Conservation (phyloP, 768 basidiomycete species). For the Mycena filopes region DNA sequence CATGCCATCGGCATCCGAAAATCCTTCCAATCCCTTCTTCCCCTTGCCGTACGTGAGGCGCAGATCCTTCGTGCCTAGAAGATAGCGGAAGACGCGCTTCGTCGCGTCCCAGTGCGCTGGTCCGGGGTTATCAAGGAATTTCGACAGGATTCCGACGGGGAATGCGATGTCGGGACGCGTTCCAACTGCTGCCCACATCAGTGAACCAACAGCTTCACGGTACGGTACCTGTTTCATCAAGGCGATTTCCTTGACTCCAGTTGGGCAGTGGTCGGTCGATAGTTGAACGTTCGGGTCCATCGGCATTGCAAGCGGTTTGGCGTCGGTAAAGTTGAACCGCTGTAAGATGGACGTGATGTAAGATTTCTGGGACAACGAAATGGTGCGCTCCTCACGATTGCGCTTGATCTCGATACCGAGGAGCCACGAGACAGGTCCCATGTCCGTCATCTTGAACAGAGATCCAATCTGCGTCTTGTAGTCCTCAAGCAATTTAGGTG, state of each 20-base stretch:
- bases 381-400: no score
- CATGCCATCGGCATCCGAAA: constrained; percentile 39
- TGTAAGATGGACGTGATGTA: constrained; percentile 37
- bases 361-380: constrained; percentile 37
- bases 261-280: not conserved
- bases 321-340: constrained; percentile 23
- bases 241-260: not conserved
- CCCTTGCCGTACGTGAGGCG: constrained; percentile 41
- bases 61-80: constrained; percentile 33
- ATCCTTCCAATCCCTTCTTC: constrained; percentile 41
- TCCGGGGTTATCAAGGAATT: no score
- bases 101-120: no score
- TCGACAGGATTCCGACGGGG: no score
- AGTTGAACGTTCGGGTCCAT: not conserved
- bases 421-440: constrained; percentile 32
- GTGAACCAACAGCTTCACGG: no score
- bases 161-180: no score
- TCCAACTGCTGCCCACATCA: no score
- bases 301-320: not conserved
- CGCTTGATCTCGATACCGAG: constrained; percentile 42
- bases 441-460: constrained; percentile 8
- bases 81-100: constrained; percentile 39
- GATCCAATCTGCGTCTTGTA: constrained; percentile 13
- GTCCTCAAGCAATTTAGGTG: not conserved
- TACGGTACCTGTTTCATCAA: not conserved